Evolutionary conservation across 2,329 filamentous ascomycete species (phyloP), one percentile per base, ranked within the genome.

Genomic region (Fusarium sp.): DNA sequence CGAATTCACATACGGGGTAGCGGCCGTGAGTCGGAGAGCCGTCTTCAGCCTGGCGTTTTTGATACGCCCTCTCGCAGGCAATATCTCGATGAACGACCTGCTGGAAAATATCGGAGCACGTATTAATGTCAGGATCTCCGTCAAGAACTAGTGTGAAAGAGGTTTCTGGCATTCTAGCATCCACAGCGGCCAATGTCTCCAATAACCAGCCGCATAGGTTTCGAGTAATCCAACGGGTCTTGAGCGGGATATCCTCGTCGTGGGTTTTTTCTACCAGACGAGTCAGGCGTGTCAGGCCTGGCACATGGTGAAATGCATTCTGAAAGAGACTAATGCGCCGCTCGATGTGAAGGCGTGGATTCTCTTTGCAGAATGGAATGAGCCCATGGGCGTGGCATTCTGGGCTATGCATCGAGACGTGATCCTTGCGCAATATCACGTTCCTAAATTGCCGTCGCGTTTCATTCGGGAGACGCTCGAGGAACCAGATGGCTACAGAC

Each of bases 81-180:
- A 66, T 13, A 1, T 47, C 45, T 1, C 1, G 1, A n/a, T 69
- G 70, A 0, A 73, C 8, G 1, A 16, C 3, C 0, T 47, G 4
- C 22, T 73, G 65, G 6, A 71, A 71, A 1, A 71, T 18, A 2
- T 57, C 16, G 3, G 69, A 52, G 27, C 65, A 65, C 4, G 65
- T 18, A 0, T 27, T 0, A 2, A 18, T 0, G 0, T 29, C 29
- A 0, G 36, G 27, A 2, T 33, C 52, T 2, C 58, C 61, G 14
- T 73, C 62, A 0, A 73, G 25, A 1, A 29, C 10, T 4, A 73
- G 40, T 0, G 58, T 66, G 2, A 63, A 71, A 10, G 70, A 57
- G 0, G 20, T 45, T 8, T n/a, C 0, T 7, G 70, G 70, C 61
- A 73, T 73, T 4, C 68, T 65, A 0, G 56, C 68, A 5, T 71